These are phyloP conservation scores for Dryas drummondii DNA, from an alignment of 306 rosid genomes.

Conservation along the genomic window DNA sequence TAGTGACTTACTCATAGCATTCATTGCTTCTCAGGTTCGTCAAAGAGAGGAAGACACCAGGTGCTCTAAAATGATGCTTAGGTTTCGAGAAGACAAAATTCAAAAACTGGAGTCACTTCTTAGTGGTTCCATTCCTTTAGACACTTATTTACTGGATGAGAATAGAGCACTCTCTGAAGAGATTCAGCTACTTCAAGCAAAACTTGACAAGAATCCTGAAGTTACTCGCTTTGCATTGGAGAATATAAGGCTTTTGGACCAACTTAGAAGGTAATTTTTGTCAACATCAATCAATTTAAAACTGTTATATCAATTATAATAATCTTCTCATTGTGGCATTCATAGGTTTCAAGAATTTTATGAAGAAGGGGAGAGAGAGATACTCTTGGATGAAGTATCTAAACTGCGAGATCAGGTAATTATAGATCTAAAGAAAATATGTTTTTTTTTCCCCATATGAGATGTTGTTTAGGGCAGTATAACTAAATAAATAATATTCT, in stretches of 20 bases:
- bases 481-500: conserved; percentile 5
- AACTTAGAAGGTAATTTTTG: conserved; percentile 72
- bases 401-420: conserved; percentile 72
- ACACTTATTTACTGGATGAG: conserved; percentile 64
- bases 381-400: conserved; percentile 67
- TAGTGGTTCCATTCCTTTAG: conserved; percentile 57
- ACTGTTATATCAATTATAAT: conserved; percentile 11
- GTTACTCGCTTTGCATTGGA: conserved; percentile 90
- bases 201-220: conserved; percentile 90
- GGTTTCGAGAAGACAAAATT: conserved; percentile 94
- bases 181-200: conserved; percentile 73
- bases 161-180: conserved; percentile 75
- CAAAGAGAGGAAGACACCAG: conserved; percentile 96
- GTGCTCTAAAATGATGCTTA: conserved; percentile 91
- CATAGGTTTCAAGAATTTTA: conserved; percentile 91
- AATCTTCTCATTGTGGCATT: conserved; percentile 22
- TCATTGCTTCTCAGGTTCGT: conserved; percentile 57
- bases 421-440: conserved; percentile 12
- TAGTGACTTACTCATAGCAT: conserved; percentile 11
- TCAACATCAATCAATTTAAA: neutral
- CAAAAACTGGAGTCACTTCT: conserved; percentile 71
- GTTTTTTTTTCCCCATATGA: conserved; percentile 18
- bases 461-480: conserved; percentile 24
- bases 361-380: conserved; percentile 93
- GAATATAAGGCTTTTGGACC: conserved; percentile 91